A percentile compares a stretch with the other conserved stretches of the same genome.
Conservation (phyloP, 1,284 basidiomycete species). For the Malassezia caprae region DNA sequence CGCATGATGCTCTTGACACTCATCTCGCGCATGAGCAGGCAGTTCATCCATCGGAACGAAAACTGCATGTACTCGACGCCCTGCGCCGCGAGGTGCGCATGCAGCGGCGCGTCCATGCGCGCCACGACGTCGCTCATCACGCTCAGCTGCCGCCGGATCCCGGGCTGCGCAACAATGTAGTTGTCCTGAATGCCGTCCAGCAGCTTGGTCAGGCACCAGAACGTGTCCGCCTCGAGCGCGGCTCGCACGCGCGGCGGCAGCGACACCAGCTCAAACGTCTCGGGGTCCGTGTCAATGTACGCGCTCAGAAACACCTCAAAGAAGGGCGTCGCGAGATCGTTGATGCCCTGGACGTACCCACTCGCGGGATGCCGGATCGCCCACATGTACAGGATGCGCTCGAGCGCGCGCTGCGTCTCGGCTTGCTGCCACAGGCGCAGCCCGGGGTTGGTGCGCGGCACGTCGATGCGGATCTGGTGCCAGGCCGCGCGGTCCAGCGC, state of each 20-base stretch:
- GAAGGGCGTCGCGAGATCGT: slow-evolving; percentile 48
- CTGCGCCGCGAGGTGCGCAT: slow-evolving; percentile 39
- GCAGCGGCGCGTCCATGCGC: slow-evolving; percentile 42
- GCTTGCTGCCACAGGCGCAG: slow-evolving; percentile 44
- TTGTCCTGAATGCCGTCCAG: slow-evolving; percentile 48
- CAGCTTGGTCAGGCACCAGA: slow-evolving; percentile 45
- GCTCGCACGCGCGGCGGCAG: slow-evolving; percentile 32
- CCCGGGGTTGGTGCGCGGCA: slow-evolving; percentile 46
- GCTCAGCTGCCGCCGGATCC: slow-evolving; percentile 43
- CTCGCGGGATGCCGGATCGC: slow-evolving; percentile 46
- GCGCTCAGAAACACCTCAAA: slow-evolving; percentile 45
- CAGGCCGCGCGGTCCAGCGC: slow-evolving; percentile 40
- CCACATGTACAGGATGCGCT: slow-evolving; percentile 47
- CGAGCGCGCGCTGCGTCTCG: slow-evolving; percentile 41
- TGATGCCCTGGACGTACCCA: slow-evolving; percentile 48
- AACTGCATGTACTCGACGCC: slow-evolving; percentile 48
- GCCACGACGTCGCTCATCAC: slow-evolving; percentile 38
- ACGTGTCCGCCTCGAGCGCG: slow-evolving; percentile 46
- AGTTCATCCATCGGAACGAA: slow-evolving; percentile 49
- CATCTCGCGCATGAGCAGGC: slow-evolving; percentile 48
- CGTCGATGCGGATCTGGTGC: slow-evolving; percentile 48
- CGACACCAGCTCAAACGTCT: slow-evolving; percentile 36
- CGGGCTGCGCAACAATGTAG: slow-evolving; percentile 46
- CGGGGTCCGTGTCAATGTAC: slow-evolving; percentile 39
- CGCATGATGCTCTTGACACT: slow-evolving; percentile 46